Conservation (phyloP, 2,329 filamentous ascomycete species). For the Neoarthrinium moseri region DNA sequence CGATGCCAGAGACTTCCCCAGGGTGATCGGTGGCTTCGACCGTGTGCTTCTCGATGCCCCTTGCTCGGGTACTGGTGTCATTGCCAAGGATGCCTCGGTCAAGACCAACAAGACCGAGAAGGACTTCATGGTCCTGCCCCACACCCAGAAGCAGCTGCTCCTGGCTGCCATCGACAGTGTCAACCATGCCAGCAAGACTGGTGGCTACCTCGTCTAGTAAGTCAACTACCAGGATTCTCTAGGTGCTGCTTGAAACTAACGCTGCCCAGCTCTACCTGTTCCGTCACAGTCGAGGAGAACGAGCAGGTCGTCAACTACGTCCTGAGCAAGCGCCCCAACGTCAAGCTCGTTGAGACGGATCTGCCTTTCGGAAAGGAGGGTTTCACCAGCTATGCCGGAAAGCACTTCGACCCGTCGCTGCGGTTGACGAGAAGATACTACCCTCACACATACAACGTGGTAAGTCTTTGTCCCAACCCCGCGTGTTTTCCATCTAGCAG, state of each 20-base stretch:
- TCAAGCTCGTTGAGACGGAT: conserved; percentile 88
- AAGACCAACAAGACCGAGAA: conserved; percentile 98
- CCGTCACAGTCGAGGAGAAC: conserved; percentile 88
- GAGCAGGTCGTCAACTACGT: conserved; percentile 94
- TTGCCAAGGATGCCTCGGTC: conserved; percentile 92
- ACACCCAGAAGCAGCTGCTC: conserved; percentile 91
- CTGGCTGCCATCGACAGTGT: conserved; percentile 93
- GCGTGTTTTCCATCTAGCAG: too few relatives aligned
- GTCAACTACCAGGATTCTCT: not conserved
- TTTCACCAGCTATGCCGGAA: conserved; percentile 87
- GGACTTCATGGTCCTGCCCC: conserved; percentile 90
- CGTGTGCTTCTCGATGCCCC: conserved; percentile 91
- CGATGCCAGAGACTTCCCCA: conserved; percentile 90
- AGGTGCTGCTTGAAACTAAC: not conserved
- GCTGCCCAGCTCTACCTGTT: conserved; percentile 71
- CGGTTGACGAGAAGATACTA: conserved; percentile 84
- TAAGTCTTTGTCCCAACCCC: too few relatives aligned
- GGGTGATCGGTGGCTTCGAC: conserved; percentile 93
- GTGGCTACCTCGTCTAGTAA: conserved; percentile 85
- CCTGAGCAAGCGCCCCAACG: conserved; percentile 86
- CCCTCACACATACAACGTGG: conserved; percentile 90
- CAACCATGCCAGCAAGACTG: conserved; percentile 86
- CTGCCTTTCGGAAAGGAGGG: conserved; percentile 89
- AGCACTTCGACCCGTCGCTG: conserved; percentile 84
- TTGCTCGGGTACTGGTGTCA: conserved; percentile 91